These are phyloP conservation scores for Trichoderma arundinaceum DNA, from an alignment of 2,329 filamentous ascomycete species.

Conservation along the genomic window DNA sequence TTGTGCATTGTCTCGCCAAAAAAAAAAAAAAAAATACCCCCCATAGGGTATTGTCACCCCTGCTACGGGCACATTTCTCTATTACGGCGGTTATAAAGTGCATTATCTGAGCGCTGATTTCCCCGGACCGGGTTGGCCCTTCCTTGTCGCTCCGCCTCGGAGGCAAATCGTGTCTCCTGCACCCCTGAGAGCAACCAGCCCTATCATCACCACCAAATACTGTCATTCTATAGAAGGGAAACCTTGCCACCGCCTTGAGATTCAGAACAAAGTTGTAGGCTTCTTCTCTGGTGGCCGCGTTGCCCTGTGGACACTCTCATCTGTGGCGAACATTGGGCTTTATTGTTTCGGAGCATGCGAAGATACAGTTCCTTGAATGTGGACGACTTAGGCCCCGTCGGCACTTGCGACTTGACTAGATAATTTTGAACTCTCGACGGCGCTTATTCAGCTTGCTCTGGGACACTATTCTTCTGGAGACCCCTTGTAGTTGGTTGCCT, in stretches of 20 bases:
- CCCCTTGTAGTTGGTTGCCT: conserved; percentile 16
- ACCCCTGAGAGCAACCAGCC: conserved; percentile 21
- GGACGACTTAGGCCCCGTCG: conserved; percentile 12
- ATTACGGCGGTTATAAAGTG: conserved; percentile 21
- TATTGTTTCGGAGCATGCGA: conserved; percentile 14
- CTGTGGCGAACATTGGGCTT: conserved; percentile 14
- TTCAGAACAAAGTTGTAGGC: conserved; percentile 3
- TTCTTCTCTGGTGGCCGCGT: not conserved
- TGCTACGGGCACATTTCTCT: conserved; percentile 29
- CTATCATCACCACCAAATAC: conserved; percentile 7
- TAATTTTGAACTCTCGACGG: not conserved
- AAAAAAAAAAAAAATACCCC: not conserved
- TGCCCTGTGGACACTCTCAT: not conserved
- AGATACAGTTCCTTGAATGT: conserved; percentile 19
- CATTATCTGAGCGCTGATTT: conserved; percentile 27
- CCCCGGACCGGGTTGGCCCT: conserved; percentile 27
- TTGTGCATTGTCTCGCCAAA: conserved; percentile 24
- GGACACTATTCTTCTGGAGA: conserved; percentile 1
- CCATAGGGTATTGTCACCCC: conserved; percentile 31
- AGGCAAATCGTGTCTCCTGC: conserved; percentile 28
- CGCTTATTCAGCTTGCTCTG: conserved; percentile 16
- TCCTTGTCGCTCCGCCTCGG: conserved; percentile 27
- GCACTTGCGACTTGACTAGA: conserved; percentile 10
- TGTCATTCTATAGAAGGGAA: not conserved
- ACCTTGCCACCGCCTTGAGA: conserved; percentile 15